A percentile compares a stretch with the other conserved stretches of the same genome.
Evolutionary conservation across 2,329 filamentous ascomycete genomes (phyloP).

Genomic region (Volutella citrinella): DNA sequence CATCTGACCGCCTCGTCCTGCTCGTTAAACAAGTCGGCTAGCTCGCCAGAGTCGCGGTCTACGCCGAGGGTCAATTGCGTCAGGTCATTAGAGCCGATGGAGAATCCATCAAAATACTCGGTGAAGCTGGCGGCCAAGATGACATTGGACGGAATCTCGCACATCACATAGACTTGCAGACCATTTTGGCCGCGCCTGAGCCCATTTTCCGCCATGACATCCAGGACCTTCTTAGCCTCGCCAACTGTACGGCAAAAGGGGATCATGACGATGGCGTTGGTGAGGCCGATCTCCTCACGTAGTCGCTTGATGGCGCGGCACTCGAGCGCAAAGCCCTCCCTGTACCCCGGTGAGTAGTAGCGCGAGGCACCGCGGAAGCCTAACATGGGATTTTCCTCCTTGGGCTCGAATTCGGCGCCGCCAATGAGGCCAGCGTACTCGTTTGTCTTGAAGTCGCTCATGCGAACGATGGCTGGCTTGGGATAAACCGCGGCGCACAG

Average conservation of each 20-base stretch:
- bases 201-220: conserved; percentile 35
- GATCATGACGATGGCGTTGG: conserved; percentile 36
- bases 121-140: conserved; percentile 34
- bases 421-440: conserved; percentile 38
- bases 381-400: conserved; percentile 39
- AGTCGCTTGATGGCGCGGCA: conserved; percentile 36
- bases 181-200: conserved; percentile 33
- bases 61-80: conserved; percentile 38
- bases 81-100: conserved; percentile 39
- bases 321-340: conserved; percentile 37
- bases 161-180: conserved; percentile 39
- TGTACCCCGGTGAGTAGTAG: conserved; percentile 38
- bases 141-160: conserved; percentile 39
- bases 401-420: conserved; percentile 35
- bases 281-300: conserved; percentile 35
- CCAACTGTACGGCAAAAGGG: conserved; percentile 35
- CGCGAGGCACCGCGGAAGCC: conserved; percentile 39
- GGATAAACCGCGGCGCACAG: conserved; percentile 37
- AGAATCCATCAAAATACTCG: conserved; percentile 38
- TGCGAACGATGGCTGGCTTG: conserved; percentile 34
- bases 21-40: conserved; percentile 36
- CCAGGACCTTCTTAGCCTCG: conserved; percentile 33
- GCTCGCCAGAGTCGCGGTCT: conserved; percentile 34
- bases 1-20: conserved; percentile 38
- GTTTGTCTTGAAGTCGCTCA: conserved; percentile 41